Conservation (phyloP, 129 eudicot genomes). For the Flaveria linearis region DNA sequence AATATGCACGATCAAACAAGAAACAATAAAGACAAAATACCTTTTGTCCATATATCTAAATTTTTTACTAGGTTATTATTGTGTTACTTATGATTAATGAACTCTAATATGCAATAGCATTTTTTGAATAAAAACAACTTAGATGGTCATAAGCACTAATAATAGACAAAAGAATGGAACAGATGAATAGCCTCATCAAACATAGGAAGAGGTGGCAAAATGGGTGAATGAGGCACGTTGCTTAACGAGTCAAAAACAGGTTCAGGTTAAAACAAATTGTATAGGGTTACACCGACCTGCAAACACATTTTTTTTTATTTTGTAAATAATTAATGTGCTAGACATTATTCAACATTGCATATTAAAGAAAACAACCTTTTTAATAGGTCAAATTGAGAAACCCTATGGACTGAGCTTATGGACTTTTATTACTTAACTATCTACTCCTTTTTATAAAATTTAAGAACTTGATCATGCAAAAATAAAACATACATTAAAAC, state of each 20-base stretch:
- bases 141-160: neutral
- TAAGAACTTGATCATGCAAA: neutral
- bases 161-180: neutral
- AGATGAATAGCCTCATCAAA: neutral
- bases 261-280: neutral
- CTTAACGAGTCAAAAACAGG: neutral
- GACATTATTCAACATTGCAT: neutral
- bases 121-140: neutral
- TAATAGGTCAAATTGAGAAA: neutral
- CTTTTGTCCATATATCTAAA: neutral
- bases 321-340: neutral
- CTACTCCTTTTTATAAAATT: neutral
- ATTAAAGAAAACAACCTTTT: neutral
- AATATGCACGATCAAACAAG: neutral
- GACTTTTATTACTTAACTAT: neutral
- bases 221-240: neutral
- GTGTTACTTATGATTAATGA: neutral
- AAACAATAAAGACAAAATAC: neutral
- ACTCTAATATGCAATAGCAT: neutral
- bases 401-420: neutral
- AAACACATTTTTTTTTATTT: conserved; percentile 1
- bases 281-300: neutral
- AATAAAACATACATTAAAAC: neutral
- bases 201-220: conserved; percentile 13
- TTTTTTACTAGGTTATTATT: neutral